These are phyloP conservation scores for Leishmania aethiopica DNA, from an alignment of 208 protist species.

Conservation along the genomic window DNA sequence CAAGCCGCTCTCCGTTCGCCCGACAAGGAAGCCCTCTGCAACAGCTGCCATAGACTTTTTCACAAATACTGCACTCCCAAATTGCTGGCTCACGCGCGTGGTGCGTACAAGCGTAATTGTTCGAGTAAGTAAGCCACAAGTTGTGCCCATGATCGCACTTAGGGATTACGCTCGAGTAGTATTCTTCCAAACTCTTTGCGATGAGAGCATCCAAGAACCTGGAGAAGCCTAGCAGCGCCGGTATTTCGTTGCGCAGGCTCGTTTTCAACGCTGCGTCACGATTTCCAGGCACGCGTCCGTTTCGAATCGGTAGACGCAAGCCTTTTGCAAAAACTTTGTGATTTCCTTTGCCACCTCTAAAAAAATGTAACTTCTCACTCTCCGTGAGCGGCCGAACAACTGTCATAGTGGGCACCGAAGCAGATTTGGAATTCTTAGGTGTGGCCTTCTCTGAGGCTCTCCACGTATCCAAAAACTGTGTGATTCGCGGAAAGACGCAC, in stretches of 20 bases:
- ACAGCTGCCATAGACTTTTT: conserved; percentile 73
- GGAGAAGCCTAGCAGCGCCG: conserved; percentile 49
- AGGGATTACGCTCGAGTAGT: conserved; percentile 65
- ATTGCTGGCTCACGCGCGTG: conserved; percentile 60
- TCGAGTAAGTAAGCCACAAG: conserved; percentile 65
- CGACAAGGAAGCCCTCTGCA: conserved; percentile 57
- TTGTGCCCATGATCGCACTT: conserved; percentile 67
- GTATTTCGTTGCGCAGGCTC: conserved; percentile 69
- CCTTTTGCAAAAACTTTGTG: conserved; percentile 14
- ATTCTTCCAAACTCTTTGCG: conserved; percentile 39
- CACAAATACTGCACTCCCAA: conserved; percentile 83
- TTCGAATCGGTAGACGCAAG: conserved; percentile 44
- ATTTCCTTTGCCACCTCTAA: conserved; percentile 35
- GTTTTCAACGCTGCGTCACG: conserved; percentile 27
- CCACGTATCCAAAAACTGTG: conserved; percentile 33
- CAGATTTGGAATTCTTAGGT: neutral
- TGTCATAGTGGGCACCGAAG: neutral
- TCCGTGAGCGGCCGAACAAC: conserved; percentile 21
- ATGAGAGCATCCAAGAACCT: conserved; percentile 54
- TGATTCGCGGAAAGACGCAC: conserved; percentile 30
- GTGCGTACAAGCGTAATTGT: conserved; percentile 53
- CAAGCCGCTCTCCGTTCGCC: conserved; percentile 28
- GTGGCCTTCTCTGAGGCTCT: neutral
- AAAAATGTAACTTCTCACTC: conserved; percentile 39
- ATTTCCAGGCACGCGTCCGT: conserved; percentile 37